Base-by-base conservation (phyloP, 768 basidiomycete species). In the Phylloporus arenicola region DNA sequence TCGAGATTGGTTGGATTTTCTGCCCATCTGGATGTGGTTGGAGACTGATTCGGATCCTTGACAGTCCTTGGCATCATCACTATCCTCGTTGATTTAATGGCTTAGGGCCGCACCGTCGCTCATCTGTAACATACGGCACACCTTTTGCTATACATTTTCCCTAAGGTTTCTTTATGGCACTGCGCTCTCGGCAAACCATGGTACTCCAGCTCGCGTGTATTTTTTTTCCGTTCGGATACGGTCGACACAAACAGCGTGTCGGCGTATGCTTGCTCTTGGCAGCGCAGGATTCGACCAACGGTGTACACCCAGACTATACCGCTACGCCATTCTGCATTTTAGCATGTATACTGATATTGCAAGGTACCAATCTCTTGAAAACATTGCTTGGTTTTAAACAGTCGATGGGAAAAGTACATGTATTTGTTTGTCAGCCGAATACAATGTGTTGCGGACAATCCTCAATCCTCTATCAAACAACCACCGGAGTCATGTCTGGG, bases 41-140 rank as follows among this genome's bases (percentile, higher is more conserved):
- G 20, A 42, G 16, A 24, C 49, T 51, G 29, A 57, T 19, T 41
- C 47, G 31, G 42, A 31, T 48, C 16, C 44, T 20, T 41, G 40
- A 19, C 58, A 87, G 88, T 92, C 35, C 81, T 95, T 41, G 92
- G 92, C 33, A 90, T 95, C 50, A 78, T 92, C 50, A 94, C 90
- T 17, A 94, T 95, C 61, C 74, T 92, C 40, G 90, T 95, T 30
- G 92, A 94, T 70, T 68, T 92, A 41, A 77, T 79, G 76, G 76
- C 79, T n/a, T 77, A 63, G 51, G n/a, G 30, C 41, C 34, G 17
- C 22, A 14, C 24, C 17, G n/a, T 41, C 48, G 30, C 43, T 30
- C 1, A 42, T 47, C 47, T 56, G 56, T 52, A 57, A 52, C 37
- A 49, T 55, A 45, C 39, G 47, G 25, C 42, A 43, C 34, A 10